These are phyloP conservation scores for Fomitopsis pulvina DNA, from an alignment of 768 basidiomycete genomes.

Conservation along the genomic window DNA sequence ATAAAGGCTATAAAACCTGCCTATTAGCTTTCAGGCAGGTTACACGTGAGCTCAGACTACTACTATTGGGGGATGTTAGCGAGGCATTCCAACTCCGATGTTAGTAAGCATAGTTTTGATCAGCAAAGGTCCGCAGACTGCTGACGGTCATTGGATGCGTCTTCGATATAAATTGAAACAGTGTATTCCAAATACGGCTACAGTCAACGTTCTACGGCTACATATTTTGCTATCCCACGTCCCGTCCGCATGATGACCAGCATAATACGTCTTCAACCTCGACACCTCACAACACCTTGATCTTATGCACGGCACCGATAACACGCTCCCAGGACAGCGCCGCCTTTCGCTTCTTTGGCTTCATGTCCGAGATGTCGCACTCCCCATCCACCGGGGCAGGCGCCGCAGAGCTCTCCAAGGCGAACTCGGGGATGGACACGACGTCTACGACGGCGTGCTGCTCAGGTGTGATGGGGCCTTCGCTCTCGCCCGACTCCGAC, in stretches of 20 bases:
- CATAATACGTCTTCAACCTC: not conserved
- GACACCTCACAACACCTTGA: not conserved
- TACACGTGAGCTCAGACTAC: no score
- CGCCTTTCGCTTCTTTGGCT: slow-evolving; percentile 2
- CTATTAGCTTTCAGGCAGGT: no score
- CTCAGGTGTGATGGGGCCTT: slow-evolving; percentile 15
- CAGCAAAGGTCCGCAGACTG: no score
- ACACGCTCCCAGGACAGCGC: slow-evolving; percentile 6
- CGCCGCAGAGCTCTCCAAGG: not conserved
- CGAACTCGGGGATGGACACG: slow-evolving; percentile 9
- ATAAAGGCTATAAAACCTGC: no score
- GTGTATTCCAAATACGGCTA: no score
- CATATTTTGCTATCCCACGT: not conserved
- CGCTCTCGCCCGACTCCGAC: slow-evolving; percentile 9
- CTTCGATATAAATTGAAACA: no score
- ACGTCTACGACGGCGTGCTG: slow-evolving; percentile 5
- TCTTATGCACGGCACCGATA: slow-evolving; percentile 9
- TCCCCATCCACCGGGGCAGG: not conserved
- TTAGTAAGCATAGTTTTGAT: no score
- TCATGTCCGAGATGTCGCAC: not conserved
- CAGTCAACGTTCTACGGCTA: not conserved
- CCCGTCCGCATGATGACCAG: not conserved
- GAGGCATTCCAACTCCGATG: no score
- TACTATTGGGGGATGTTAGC: no score
- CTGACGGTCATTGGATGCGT: no score